Conservation (phyloP, 768 basidiomycete species). For the Phanerodontia chrysosporium region DNA sequence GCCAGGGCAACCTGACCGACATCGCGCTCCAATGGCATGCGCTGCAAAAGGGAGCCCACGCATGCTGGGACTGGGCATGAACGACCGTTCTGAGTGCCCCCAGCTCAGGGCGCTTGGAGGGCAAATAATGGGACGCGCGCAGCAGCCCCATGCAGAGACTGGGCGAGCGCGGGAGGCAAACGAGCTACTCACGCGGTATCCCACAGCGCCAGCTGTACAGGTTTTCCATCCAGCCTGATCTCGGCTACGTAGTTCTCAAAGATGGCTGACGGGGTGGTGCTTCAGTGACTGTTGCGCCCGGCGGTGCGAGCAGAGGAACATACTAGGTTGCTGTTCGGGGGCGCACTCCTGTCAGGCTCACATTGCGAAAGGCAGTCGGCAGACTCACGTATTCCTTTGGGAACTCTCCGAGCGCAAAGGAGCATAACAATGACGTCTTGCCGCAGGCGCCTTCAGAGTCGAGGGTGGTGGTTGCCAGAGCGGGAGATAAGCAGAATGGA, state of each 20-base stretch:
- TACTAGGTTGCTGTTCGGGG: conserved; percentile 45
- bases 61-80: neutral
- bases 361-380: neutral
- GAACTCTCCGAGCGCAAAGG: conserved; percentile 92
- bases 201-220: conserved; percentile 95
- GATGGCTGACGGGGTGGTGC: conserved; percentile 54
- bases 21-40: too few relatives aligned
- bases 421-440: conserved; percentile 88
- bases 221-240: conserved; percentile 95
- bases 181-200: conserved; percentile 86
- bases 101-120: too few relatives aligned
- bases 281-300: neutral
- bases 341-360: neutral
- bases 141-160: neutral
- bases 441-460: conserved; percentile 78
- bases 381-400: conserved; percentile 89
- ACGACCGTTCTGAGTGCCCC: neutral
- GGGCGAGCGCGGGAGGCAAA: neutral
- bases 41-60: too few relatives aligned
- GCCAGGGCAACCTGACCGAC: neutral
- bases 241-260: conserved; percentile 99
- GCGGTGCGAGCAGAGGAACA: conserved; percentile 13
- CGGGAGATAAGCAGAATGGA: neutral
- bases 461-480: conserved; percentile 16
- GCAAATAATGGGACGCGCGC: neutral